phyloP scores from a whole-genome alignment of 2,329 filamentous ascomycete genomes.

The Colletotrichum navitas region DNA sequence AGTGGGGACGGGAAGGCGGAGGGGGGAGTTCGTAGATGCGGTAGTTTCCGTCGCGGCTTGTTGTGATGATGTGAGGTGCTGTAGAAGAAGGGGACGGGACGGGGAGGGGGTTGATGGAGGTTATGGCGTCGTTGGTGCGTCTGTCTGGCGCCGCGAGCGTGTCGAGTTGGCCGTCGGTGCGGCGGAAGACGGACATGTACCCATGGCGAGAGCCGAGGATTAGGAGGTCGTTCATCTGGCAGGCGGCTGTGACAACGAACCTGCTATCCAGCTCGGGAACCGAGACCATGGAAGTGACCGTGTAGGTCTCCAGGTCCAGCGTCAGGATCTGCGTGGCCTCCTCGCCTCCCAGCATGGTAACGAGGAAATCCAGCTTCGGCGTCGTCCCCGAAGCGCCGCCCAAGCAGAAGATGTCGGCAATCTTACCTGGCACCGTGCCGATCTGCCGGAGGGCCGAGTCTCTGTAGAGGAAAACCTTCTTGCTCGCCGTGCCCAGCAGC shows the following conservation, averaged over 20 bases:
- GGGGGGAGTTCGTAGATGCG: constrained; percentile 68
- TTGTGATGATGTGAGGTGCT: constrained; percentile 71
- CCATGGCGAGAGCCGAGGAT: constrained; percentile 69
- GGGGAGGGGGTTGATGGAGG: constrained; percentile 68
- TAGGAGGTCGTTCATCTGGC: constrained; percentile 56
- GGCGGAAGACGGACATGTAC: constrained; percentile 56
- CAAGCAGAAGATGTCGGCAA: constrained; percentile 64
- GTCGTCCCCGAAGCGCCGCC: background rate
- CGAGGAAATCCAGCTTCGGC: constrained; percentile 52
- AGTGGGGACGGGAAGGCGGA: constrained; percentile 55
- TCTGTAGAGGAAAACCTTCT: constrained; percentile 61
- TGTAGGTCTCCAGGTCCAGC: constrained; percentile 51
- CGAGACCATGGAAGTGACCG: constrained; percentile 47
- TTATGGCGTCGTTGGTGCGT: constrained; percentile 74
- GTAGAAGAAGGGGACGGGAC: constrained; percentile 43
- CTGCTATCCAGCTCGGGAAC: constrained; percentile 59
- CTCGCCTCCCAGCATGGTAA: constrained; percentile 61
- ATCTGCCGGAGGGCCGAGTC: constrained; percentile 51
- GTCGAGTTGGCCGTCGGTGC: constrained; percentile 47
- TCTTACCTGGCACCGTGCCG: constrained; percentile 59
- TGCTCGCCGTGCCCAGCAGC: constrained; percentile 63
- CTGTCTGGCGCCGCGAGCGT: constrained; percentile 53
- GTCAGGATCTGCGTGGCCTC: constrained; percentile 58
- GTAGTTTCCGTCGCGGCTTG: constrained; percentile 82
- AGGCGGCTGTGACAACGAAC: constrained; percentile 64